Evolutionary conservation across 768 basidiomycete genomes (phyloP), one percentile per base, ranked within the genome.

Genomic region (Amylocystis lapponica): DNA sequence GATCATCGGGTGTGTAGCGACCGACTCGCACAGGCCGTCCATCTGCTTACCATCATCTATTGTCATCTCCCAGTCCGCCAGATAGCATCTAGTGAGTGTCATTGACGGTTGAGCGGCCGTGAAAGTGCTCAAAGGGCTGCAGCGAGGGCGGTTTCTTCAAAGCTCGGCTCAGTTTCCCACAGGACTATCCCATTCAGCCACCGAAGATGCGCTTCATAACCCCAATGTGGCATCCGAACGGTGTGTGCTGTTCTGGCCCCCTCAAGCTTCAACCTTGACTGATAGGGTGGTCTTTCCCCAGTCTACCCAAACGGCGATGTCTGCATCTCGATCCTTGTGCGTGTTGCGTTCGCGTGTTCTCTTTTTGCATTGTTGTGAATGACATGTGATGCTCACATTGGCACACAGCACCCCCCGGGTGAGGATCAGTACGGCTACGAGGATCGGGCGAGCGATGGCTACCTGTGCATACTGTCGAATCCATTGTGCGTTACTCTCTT

Each of bases 401-500:
- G 42, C 25, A 5, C 39, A 2, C 52, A 96, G 91, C 95, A 98
- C 58, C 81, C 88, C 27, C 95, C 95, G 0, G 95, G 93, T 25
- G 90, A 94, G 29, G 95, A 99, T 65, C 88, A 97, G 62, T 97
- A 87, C 54, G 87, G 95, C 10, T 97, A 95, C 56, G 96, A 99
- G 63, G 90, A 94, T 92, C 96, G 2, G 86, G 90, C 33, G 96
- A 99, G 68, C 70, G 96, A 49, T 99, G 96, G 96, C 70, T 94
- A 72, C 96, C 96, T 3, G 92, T 99, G 35, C 96, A 99, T 62
- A 87, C 88, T 1, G 86, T 97, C 26, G 93, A 98, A 69, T 91
- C 92, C 5, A 98, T 99, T 51, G 95, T 97, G 53, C 60, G 74
- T 63, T 16, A 20, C 35, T 46, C 51, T 30, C 27, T 36, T 4